phyloP scores from a whole-genome alignment of 345 rosid species.

The Hibiscus mutabilis region DNA sequence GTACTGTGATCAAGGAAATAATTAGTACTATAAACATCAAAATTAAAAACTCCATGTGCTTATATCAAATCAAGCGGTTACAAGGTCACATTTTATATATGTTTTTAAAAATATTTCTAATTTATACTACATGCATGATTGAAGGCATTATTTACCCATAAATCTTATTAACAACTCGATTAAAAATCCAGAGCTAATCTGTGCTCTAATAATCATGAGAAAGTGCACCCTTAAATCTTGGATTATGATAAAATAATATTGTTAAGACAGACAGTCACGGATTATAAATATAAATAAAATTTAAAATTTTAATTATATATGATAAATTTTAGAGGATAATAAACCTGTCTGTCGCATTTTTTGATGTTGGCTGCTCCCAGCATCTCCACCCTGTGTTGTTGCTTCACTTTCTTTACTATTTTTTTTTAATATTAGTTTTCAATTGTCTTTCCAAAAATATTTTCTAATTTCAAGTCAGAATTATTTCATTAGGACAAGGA shows the following conservation, averaged over 20 bases:
- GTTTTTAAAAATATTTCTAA: too few species aligned
- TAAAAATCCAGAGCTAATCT: background rate
- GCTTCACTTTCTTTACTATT: background rate
- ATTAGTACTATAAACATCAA: background rate
- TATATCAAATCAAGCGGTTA: slow-evolving; percentile 10
- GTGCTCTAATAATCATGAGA: background rate
- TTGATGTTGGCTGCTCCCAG: slow-evolving; percentile 1
- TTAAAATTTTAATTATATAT: too few species aligned
- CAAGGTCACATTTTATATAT: background rate
- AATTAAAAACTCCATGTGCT: background rate
- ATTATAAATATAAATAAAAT: too few species aligned
- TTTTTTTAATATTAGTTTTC: background rate
- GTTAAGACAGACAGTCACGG: too few species aligned
- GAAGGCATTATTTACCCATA: background rate
- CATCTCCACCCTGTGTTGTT: background rate
- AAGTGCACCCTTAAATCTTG: background rate
- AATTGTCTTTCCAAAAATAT: background rate
- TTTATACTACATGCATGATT: background rate
- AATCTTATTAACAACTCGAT: background rate
- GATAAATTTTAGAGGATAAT: too few species aligned
- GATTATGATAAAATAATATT: too few species aligned
- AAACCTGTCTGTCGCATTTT: background rate
- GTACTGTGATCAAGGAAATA: background rate
- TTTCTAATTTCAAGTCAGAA: background rate
- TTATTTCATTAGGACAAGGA: background rate